Evolutionary conservation across 305 asterid genomes (phyloP).

Genomic region (Fraxinus greggii): DNA sequence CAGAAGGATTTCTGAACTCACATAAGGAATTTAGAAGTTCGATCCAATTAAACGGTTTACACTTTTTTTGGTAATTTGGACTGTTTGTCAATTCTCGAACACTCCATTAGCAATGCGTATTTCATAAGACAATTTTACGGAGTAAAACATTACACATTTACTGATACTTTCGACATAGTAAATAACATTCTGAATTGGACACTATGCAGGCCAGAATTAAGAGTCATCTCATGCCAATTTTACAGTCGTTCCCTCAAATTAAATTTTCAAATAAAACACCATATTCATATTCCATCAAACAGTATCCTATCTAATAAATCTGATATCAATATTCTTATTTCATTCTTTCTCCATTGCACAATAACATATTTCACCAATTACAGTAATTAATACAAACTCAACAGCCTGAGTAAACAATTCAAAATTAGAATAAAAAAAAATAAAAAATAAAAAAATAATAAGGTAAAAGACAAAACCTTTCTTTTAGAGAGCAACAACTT

Average conservation of each 20-base stretch:
- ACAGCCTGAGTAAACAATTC: neutral
- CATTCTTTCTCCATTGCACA: neutral
- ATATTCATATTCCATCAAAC: constrained; percentile 15
- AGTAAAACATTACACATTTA: neutral
- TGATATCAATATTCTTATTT: constrained; percentile 8
- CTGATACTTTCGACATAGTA: neutral
- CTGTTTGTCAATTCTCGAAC: neutral
- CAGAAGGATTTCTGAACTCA: neutral
- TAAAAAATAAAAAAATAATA: neutral
- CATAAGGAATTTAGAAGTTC: neutral
- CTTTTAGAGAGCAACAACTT: constrained; percentile 62
- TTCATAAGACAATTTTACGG: neutral
- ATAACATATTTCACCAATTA: neutral
- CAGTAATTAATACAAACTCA: neutral
- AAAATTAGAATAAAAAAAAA: neutral
- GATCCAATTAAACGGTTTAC: neutral
- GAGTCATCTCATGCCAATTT: neutral
- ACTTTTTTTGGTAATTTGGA: neutral
- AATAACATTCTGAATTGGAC: neutral
- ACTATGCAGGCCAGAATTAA: neutral
- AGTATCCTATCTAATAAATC: neutral
- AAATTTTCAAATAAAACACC: constrained; percentile 7
- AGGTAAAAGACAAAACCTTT: constrained; percentile 54
- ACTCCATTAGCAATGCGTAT: neutral
- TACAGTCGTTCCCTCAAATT: neutral